These are phyloP conservation scores for Saprolegnia parasitica DNA, from an alignment of 352 stramenopile species.

Conservation along the genomic window DNA sequence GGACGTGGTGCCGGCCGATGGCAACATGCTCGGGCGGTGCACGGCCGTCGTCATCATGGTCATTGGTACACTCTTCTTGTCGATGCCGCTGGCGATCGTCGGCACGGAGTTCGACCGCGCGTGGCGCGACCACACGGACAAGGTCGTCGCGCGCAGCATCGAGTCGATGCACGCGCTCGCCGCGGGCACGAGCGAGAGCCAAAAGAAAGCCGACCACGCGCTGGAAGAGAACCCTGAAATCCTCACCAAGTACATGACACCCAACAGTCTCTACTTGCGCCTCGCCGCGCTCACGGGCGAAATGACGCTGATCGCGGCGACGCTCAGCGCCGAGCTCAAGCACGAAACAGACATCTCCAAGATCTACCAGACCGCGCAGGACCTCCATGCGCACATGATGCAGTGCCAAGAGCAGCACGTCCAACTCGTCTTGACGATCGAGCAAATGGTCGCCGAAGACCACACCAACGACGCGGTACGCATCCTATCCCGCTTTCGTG, in stretches of 20 bases:
- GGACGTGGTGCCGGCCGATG: conserved; percentile 69
- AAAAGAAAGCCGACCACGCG: conserved; percentile 31
- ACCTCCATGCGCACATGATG: conserved; percentile 49
- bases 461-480: conserved; percentile 31
- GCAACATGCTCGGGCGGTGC: conserved; percentile 54
- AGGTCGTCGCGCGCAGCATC: conserved; percentile 40
- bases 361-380: conserved; percentile 48
- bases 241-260: conserved; percentile 71
- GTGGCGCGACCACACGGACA: conserved; percentile 71
- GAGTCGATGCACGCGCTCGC: conserved; percentile 25
- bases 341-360: conserved; percentile 41
- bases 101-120: conserved; percentile 76
- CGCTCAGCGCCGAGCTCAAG: conserved; percentile 42
- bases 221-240: conserved; percentile 66
- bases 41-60: conserved; percentile 82
- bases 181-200: not conserved
- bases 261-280: conserved; percentile 58
- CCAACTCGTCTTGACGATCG: conserved; percentile 53
- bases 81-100: conserved; percentile 83
- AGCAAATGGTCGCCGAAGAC: conserved; percentile 58
- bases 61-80: conserved; percentile 76
- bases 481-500: not conserved
- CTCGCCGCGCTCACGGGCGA: conserved; percentile 59
- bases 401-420: conserved; percentile 48
- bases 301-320: conserved; percentile 60